These are phyloP conservation scores for Monilinia aucupariae DNA, from an alignment of 2,329 filamentous ascomycete species.

Conservation along the genomic window DNA sequence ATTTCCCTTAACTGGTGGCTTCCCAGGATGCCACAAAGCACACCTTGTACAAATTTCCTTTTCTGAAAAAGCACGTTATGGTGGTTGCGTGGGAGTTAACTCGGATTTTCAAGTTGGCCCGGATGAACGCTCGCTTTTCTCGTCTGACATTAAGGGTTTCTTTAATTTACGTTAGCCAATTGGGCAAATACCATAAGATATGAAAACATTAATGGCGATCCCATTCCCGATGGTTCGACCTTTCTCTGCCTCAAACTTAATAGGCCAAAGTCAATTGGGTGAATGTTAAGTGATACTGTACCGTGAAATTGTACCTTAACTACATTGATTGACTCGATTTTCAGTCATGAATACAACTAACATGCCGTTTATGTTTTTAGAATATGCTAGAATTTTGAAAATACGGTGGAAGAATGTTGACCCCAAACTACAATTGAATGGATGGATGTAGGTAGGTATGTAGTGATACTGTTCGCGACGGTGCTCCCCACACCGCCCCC, in stretches of 20 bases:
- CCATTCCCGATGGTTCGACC: background rate
- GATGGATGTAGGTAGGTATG: too few relatives aligned
- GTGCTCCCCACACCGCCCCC: slow-evolving; percentile 1
- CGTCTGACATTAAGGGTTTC: slow-evolving; percentile 26
- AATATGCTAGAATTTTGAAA: background rate
- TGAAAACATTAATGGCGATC: slow-evolving; percentile 6
- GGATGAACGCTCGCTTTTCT: slow-evolving; percentile 27
- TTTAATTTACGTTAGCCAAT: slow-evolving; percentile 26
- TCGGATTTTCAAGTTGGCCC: slow-evolving; percentile 22
- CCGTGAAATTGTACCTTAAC: background rate
- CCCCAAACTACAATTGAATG: background rate
- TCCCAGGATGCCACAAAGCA: slow-evolving; percentile 24
- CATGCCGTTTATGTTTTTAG: background rate
- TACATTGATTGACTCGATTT: background rate
- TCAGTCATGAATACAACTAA: background rate
- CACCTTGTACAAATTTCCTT: slow-evolving; percentile 32
- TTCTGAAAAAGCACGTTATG: slow-evolving; percentile 24
- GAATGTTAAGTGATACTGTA: background rate
- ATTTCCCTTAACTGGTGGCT: slow-evolving; percentile 22
- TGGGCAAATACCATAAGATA: slow-evolving; percentile 18
- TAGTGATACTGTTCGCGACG: too few relatives aligned
- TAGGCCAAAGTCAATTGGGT: too few relatives aligned
- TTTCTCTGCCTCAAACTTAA: background rate
- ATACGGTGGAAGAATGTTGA: background rate
- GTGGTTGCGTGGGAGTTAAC: slow-evolving; percentile 14